Evolutionary conservation across 768 basidiomycete species (phyloP).

Genomic region (Flagelloscypha sp.): DNA sequence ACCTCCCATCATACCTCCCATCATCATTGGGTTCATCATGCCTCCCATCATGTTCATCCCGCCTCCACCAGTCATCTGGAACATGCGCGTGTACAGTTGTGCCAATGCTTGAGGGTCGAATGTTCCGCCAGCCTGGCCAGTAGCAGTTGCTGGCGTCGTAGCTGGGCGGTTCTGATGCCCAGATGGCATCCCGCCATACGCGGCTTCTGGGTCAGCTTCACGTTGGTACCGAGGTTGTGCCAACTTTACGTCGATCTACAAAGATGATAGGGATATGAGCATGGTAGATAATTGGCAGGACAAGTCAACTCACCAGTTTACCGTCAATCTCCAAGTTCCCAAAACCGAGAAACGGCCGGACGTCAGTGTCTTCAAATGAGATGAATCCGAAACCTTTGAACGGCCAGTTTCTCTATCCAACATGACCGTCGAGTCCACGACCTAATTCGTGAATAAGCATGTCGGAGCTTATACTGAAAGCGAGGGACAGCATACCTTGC

Average conservation of each 20-base stretch:
- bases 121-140: slow-evolving; percentile 28
- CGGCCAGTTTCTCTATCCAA: slow-evolving; percentile 90
- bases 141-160: slow-evolving; percentile 15
- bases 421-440: slow-evolving; percentile 98
- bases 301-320: slow-evolving; percentile 61
- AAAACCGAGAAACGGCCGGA: slow-evolving; percentile 81
- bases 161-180: slow-evolving; percentile 5
- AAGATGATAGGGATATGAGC: not conserved
- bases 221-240: slow-evolving; percentile 87
- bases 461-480: no score
- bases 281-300: not conserved
- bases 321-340: slow-evolving; percentile 91
- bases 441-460: no score
- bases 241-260: slow-evolving; percentile 92
- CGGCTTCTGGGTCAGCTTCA: slow-evolving; percentile 52
- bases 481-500: no score
- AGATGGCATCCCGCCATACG: slow-evolving; percentile 16
- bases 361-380: slow-evolving; percentile 87
- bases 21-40: slow-evolving; percentile 46
- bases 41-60: slow-evolving; percentile 27
- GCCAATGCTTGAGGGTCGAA: slow-evolving; percentile 94
- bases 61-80: slow-evolving; percentile 66
- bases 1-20: slow-evolving; percentile 29
- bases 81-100: slow-evolving; percentile 92
- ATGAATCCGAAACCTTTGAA: slow-evolving; percentile 97